These are phyloP conservation scores for Dactylonectria estremocensis DNA, from an alignment of 2,329 filamentous ascomycete genomes.

Conservation along the genomic window DNA sequence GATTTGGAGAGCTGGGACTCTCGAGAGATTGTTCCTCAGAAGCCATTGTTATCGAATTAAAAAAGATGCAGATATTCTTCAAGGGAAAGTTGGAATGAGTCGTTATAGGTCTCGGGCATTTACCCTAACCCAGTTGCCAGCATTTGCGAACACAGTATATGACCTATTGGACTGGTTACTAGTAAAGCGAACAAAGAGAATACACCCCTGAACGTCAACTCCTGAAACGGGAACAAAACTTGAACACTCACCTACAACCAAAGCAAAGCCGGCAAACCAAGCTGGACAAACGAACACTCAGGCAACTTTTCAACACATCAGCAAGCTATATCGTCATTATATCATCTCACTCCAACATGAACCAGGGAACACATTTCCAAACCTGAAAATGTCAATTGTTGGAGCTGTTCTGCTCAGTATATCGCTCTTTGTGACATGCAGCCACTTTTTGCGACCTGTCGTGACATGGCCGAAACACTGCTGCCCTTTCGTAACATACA, in stretches of 20 bases:
- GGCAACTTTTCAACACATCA: too few species aligned
- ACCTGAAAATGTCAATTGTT: conserved; percentile 28
- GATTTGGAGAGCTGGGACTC: not conserved
- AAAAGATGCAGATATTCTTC: not conserved
- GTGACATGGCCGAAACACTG: conserved; percentile 15
- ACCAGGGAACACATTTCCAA: not conserved
- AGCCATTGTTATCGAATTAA: not conserved
- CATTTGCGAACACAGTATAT: too few species aligned
- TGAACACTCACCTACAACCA: not conserved
- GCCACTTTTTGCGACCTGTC: conserved; percentile 5
- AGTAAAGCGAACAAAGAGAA: not conserved
- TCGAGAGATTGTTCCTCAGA: not conserved
- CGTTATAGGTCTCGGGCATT: too few species aligned
- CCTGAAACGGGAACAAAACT: not conserved
- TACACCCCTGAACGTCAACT: not conserved
- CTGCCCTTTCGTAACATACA: conserved; percentile 23
- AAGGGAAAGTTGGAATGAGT: not conserved
- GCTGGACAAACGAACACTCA: conserved; percentile 1
- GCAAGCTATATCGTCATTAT: not conserved
- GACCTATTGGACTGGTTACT: not conserved
- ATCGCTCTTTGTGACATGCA: conserved; percentile 19
- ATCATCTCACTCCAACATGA: not conserved
- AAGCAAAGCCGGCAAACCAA: too few species aligned
- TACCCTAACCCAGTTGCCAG: too few species aligned
- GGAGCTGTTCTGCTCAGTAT: conserved; percentile 19